These are phyloP conservation scores for Tulasnella sp. DNA, from an alignment of 768 basidiomycete genomes.

Conservation along the genomic window DNA sequence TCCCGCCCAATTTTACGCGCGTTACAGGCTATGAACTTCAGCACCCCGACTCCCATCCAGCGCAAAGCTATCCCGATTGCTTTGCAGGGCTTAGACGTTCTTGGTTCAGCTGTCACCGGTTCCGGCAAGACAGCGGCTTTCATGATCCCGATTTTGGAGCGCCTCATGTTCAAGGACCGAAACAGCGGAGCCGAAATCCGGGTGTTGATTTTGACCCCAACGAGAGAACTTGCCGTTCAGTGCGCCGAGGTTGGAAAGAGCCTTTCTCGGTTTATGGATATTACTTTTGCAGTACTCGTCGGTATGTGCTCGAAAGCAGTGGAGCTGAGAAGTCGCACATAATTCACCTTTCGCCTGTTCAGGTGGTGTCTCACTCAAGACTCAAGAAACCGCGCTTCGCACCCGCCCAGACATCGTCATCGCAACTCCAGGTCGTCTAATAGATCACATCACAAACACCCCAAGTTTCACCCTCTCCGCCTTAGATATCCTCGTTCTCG, in stretches of 20 bases:
- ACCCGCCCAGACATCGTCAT: conserved; percentile 90
- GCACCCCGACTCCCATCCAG: conserved; percentile 92
- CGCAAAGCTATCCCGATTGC: conserved; percentile 90
- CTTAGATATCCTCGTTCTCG: conserved; percentile 88
- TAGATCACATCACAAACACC: conserved; percentile 96
- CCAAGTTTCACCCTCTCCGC: conserved; percentile 88
- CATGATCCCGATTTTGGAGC: conserved; percentile 89
- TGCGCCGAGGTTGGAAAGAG: conserved; percentile 89
- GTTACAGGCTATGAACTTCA: conserved; percentile 73
- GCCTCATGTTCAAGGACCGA: conserved; percentile 86
- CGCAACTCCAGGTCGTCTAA: conserved; percentile 94
- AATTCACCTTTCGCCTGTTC: background rate
- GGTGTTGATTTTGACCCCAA: conserved; percentile 90
- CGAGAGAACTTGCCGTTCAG: conserved; percentile 92
- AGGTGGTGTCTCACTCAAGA: conserved; percentile 92
- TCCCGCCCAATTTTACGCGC: conserved; percentile 92
- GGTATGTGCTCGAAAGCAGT: conserved; percentile 47
- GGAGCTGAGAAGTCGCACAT: background rate
- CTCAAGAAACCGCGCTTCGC: conserved; percentile 82
- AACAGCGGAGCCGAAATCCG: conserved; percentile 82
- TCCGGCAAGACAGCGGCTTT: conserved; percentile 99
- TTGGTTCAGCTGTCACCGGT: conserved; percentile 93
- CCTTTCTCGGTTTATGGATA: conserved; percentile 80
- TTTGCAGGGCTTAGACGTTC: conserved; percentile 90
- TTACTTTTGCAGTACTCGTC: conserved; percentile 86